These are phyloP conservation scores for Sarcomyxa edulis DNA, from an alignment of 768 basidiomycete genomes.

Conservation along the genomic window DNA sequence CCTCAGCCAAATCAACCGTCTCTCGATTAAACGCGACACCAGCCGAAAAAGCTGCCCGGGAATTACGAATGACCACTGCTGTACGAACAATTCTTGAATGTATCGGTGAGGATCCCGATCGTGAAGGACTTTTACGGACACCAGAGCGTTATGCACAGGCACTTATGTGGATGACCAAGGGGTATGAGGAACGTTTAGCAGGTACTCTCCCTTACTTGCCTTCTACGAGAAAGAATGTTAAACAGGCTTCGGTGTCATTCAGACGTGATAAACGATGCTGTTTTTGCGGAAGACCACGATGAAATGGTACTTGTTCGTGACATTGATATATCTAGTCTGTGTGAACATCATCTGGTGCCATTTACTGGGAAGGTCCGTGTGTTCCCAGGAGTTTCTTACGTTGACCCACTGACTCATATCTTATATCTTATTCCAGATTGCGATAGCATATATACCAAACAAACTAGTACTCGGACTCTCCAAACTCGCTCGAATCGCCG, in stretches of 20 bases:
- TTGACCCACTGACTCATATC: slow-evolving; percentile 14
- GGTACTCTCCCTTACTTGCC: slow-evolving; percentile 39
- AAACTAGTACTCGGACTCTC: slow-evolving; percentile 91
- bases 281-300: slow-evolving; percentile 98
- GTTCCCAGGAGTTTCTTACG: slow-evolving; percentile 4
- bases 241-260: slow-evolving; percentile 9
- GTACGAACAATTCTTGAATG: slow-evolving; percentile 92
- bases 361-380: slow-evolving; percentile 89
- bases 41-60: slow-evolving; percentile 63
- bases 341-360: slow-evolving; percentile 98
- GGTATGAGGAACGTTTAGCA: slow-evolving; percentile 92
- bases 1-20: slow-evolving; percentile 82
- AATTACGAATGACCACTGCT: slow-evolving; percentile 74
- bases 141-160: slow-evolving; percentile 97
- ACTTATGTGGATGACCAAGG: slow-evolving; percentile 97
- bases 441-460: slow-evolving; percentile 97
- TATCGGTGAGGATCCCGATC: slow-evolving; percentile 96
- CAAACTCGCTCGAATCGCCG: slow-evolving; percentile 94
- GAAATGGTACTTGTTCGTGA: slow-evolving; percentile 99
- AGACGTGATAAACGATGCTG: slow-evolving; percentile 99
- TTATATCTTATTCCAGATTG: slow-evolving; percentile 53
- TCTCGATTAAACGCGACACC: slow-evolving; percentile 78
- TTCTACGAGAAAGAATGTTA: slow-evolving; percentile 8
- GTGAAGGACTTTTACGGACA: slow-evolving; percentile 88
- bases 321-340: slow-evolving; percentile 94